Conservation (phyloP, 805 yeast species). For the Metschnikowia vanudenii region DNA sequence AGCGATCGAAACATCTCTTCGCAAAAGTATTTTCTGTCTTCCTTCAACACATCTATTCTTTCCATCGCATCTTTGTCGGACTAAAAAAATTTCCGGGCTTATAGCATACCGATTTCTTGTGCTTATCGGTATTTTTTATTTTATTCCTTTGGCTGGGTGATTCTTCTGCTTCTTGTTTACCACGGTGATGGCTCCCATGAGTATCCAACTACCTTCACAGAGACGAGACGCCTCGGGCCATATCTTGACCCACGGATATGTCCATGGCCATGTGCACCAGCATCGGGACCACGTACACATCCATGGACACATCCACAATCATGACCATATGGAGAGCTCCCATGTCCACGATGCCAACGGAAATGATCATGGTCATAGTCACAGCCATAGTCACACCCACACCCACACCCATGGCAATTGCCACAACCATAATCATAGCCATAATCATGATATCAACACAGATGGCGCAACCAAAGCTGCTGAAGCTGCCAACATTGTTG, state of each 20-base stretch:
- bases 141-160: background rate
- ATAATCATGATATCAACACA: conserved; percentile 1
- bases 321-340: conserved; percentile 33
- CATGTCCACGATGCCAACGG: background rate
- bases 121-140: too few relatives aligned
- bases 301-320: conserved; percentile 66
- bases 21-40: too few relatives aligned
- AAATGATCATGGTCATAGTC: too few relatives aligned
- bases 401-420: background rate
- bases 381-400: too few relatives aligned
- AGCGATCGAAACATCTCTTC: too few relatives aligned
- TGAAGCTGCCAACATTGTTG: too few relatives aligned
- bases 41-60: too few relatives aligned
- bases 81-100: too few relatives aligned
- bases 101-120: too few relatives aligned
- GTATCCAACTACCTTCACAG: conserved; percentile 8
- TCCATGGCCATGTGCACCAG: conserved; percentile 67
- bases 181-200: conserved; percentile 1
- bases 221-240: conserved; percentile 9
- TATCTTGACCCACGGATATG: conserved; percentile 47
- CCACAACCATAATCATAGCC: background rate
- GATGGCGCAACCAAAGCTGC: background rate
- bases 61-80: too few relatives aligned
- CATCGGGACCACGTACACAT: conserved; percentile 60
- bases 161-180: background rate